Conservation (phyloP, 768 basidiomycete species). For the Termitomyces sp. region DNA sequence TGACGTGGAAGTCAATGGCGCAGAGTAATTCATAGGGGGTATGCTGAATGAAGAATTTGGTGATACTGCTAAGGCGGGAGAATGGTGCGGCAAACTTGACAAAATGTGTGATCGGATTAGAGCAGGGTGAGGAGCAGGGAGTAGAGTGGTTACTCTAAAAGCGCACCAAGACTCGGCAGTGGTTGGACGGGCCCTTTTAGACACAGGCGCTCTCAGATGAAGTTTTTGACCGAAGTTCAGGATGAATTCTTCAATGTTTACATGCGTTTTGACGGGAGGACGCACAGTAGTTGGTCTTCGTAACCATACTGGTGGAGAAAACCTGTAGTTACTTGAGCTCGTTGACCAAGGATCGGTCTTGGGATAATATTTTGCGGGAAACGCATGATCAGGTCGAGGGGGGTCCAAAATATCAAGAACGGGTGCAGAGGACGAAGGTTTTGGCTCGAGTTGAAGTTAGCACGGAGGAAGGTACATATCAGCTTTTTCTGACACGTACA, state of each 20-base stretch:
- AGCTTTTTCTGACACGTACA: too few relatives aligned
- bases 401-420: too few relatives aligned
- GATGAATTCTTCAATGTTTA: conserved; percentile 7
- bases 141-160: not conserved
- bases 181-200: not conserved
- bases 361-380: not conserved
- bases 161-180: not conserved
- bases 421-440: too few relatives aligned
- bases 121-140: not conserved
- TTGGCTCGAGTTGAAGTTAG: too few relatives aligned
- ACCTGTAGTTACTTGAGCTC: not conserved
- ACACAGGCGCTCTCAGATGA: conserved; percentile 5
- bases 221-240: conserved; percentile 9
- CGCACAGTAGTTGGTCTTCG: not conserved
- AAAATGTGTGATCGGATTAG: too few relatives aligned
- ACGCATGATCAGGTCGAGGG: not conserved
- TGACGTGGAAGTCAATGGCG: too few relatives aligned
- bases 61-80: too few relatives aligned
- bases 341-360: too few relatives aligned
- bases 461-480: too few relatives aligned
- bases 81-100: too few relatives aligned
- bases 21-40: too few relatives aligned
- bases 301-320: not conserved
- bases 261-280: not conserved
- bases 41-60: too few relatives aligned